A percentile compares a stretch with the other conserved stretches of the same genome.
These are phyloP conservation scores for Mycena crocata DNA, from an alignment of 768 basidiomycete genomes.

Conservation along the genomic window DNA sequence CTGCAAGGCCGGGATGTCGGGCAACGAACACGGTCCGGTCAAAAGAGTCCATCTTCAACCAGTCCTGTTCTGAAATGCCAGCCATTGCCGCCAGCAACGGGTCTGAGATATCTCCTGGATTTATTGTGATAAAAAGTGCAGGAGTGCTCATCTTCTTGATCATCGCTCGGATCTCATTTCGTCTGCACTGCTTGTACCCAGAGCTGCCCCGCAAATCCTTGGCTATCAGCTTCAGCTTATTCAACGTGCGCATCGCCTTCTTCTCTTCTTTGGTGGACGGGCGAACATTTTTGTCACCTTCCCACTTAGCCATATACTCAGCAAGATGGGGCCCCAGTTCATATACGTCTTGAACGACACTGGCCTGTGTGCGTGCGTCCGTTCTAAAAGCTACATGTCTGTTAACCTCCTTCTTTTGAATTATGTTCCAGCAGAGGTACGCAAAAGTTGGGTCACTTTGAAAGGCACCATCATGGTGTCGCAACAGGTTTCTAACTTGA, in stretches of 20 bases:
- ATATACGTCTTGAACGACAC: not conserved
- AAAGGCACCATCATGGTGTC: not conserved
- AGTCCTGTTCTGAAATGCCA: too few species aligned
- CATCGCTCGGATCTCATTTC: not conserved
- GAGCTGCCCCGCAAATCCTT: not conserved
- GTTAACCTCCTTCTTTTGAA: not conserved
- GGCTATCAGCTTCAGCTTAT: not conserved
- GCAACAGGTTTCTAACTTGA: too few species aligned
- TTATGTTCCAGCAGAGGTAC: constrained; percentile 3
- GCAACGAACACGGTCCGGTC: too few species aligned
- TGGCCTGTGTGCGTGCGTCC: not conserved
- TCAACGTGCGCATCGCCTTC: too few species aligned
- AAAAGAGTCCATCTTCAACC: too few species aligned
- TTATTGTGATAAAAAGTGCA: not conserved
- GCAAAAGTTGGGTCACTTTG: not conserved
- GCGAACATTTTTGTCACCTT: too few species aligned
- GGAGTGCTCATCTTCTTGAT: not conserved
- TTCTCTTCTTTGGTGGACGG: too few species aligned
- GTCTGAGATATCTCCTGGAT: not conserved
- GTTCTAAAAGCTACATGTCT: not conserved
- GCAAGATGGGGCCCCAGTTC: too few species aligned
- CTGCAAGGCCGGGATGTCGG: too few species aligned
- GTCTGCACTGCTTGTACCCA: not conserved
- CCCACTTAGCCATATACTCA: too few species aligned
- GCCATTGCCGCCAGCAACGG: not conserved